phyloP scores from a whole-genome alignment of 2,329 filamentous ascomycete genomes.

The Fusarium coffeatum region DNA sequence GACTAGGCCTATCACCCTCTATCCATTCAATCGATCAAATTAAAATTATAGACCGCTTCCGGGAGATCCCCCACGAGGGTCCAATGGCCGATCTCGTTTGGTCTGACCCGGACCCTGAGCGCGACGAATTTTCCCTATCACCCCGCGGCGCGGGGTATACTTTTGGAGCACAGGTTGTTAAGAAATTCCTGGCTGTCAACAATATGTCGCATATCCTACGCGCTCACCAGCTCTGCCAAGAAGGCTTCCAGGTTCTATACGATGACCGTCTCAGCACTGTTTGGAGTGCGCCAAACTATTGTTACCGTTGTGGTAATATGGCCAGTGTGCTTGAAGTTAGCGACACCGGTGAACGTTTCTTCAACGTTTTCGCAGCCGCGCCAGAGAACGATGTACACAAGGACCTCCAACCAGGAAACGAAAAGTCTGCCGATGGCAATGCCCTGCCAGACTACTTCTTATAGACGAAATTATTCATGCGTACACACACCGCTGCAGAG shows the following conservation, averaged over 20 bases:
- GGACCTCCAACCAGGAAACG: slow-evolving; percentile 80
- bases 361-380: slow-evolving; percentile 97
- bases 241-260: slow-evolving; percentile 96
- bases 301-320: slow-evolving; percentile 95
- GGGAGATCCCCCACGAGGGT: slow-evolving; percentile 97
- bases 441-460: slow-evolving; percentile 79
- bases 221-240: slow-evolving; percentile 98
- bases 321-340: slow-evolving; percentile 97
- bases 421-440: slow-evolving; percentile 74
- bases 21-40: slow-evolving; percentile 99
- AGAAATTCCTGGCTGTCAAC: slow-evolving; percentile 97
- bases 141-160: slow-evolving; percentile 96
- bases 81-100: slow-evolving; percentile 99
- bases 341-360: slow-evolving; percentile 90
- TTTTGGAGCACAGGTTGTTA: slow-evolving; percentile 96
- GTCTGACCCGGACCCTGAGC: slow-evolving; percentile 97
- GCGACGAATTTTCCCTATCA: slow-evolving; percentile 95
- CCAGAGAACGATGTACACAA: slow-evolving; percentile 95
- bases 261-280: slow-evolving; percentile 95
- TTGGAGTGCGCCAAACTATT: slow-evolving; percentile 97
- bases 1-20: slow-evolving; percentile 78
- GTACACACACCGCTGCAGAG: slow-evolving; percentile 20
- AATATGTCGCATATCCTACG: slow-evolving; percentile 97
- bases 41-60: slow-evolving; percentile 98
- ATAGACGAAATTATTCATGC: slow-evolving; percentile 52